Evolutionary conservation across 2,329 filamentous ascomycete genomes (phyloP).

Genomic region (Hypoxylon sp.): DNA sequence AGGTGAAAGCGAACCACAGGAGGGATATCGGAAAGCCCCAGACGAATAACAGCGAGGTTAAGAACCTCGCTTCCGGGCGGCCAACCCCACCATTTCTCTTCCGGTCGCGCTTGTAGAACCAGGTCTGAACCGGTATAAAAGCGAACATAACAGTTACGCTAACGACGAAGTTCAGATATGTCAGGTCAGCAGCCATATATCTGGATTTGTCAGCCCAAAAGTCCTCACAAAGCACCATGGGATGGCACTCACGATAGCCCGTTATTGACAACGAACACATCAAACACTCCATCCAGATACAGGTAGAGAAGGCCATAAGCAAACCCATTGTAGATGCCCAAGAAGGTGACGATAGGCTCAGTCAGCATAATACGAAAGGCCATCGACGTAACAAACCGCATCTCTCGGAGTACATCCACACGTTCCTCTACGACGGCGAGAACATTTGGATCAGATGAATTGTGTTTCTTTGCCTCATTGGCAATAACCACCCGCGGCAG

Average conservation of each 20-base stretch:
- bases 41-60: constrained; percentile 57
- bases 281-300: constrained; percentile 59
- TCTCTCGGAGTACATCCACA: constrained; percentile 55
- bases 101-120: constrained; percentile 56
- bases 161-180: constrained; percentile 59
- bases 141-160: constrained; percentile 58
- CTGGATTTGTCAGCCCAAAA: constrained; percentile 40
- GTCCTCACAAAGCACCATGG: background rate
- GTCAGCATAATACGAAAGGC: constrained; percentile 59
- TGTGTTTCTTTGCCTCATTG: constrained; percentile 51
- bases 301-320: constrained; percentile 59
- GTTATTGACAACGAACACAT: constrained; percentile 60
- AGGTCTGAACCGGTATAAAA: constrained; percentile 59
- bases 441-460: constrained; percentile 51
- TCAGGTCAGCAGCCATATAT: constrained; percentile 56
- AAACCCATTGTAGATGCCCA: constrained; percentile 59
- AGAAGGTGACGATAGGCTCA: constrained; percentile 57
- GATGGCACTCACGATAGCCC: constrained; percentile 52
- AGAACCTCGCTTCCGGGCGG: constrained; percentile 58
- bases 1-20: constrained; percentile 60
- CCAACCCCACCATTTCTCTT: constrained; percentile 52
- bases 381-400: constrained; percentile 58
- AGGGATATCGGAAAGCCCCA: constrained; percentile 59
- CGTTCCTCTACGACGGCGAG: constrained; percentile 52
- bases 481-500: constrained; percentile 57